phyloP scores from a whole-genome alignment of 805 yeast species.

The Wickerhamiella azyma region DNA sequence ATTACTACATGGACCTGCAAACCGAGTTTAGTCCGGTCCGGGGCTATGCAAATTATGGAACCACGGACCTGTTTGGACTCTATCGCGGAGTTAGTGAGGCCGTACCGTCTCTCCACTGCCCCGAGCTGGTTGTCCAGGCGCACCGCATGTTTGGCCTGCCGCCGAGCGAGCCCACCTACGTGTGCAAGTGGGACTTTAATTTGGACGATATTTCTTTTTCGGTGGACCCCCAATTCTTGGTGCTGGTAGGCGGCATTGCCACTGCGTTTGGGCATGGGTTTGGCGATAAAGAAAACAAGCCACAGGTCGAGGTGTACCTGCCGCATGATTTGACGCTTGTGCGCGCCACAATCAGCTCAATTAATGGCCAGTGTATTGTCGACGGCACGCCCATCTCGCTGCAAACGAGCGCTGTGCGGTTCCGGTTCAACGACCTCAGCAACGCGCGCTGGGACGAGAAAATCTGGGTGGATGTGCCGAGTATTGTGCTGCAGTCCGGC shows the following conservation, averaged over 20 bases:
- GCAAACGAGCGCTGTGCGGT: constrained; percentile 19
- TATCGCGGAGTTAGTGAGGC: background rate
- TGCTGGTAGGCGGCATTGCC: constrained; percentile 29
- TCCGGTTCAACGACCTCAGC: constrained; percentile 55
- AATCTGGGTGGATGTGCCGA: constrained; percentile 37
- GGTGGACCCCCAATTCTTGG: constrained; percentile 35
- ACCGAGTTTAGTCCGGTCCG: constrained; percentile 50
- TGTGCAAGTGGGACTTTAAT: constrained; percentile 79
- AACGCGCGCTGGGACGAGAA: constrained; percentile 49
- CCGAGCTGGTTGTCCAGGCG: constrained; percentile 32
- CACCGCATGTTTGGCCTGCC: constrained; percentile 90
- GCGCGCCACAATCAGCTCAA: constrained; percentile 37
- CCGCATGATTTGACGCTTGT: constrained; percentile 60
- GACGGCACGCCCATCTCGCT: constrained; percentile 21
- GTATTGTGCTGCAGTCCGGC: constrained; percentile 44
- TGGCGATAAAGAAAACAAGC: constrained; percentile 61
- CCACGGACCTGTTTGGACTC: constrained; percentile 13
- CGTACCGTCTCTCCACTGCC: constrained; percentile 12
- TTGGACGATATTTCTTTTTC: constrained; percentile 45
- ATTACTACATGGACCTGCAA: constrained; percentile 82
- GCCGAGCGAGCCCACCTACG: constrained; percentile 75
- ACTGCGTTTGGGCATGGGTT: constrained; percentile 47
- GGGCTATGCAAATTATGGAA: constrained; percentile 22
- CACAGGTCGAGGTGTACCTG: constrained; percentile 41
- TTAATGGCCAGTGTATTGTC: constrained; percentile 32